Evolutionary conservation across 352 stramenopile species (phyloP).

Genomic region (Sclerospora graminicola): DNA sequence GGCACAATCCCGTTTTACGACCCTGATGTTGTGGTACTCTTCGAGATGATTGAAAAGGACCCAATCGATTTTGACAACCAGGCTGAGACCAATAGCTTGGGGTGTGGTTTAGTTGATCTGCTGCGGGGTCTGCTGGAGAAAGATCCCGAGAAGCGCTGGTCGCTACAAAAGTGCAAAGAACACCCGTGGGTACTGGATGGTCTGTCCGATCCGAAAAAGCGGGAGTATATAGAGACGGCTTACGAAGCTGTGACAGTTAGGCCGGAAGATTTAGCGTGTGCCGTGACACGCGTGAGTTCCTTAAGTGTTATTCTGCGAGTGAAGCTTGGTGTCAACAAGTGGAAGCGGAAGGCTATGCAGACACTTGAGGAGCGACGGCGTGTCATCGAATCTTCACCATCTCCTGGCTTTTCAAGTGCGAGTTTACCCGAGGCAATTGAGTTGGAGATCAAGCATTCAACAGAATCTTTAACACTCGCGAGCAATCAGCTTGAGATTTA

Average conservation of each 20-base stretch:
- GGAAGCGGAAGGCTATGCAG: conserved; percentile 57
- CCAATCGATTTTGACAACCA: conserved; percentile 28
- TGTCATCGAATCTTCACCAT: conserved; percentile 11
- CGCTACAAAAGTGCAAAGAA: conserved; percentile 56
- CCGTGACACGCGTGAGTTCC: conserved; percentile 66
- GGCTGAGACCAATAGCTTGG: conserved; percentile 23
- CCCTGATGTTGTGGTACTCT: conserved; percentile 66
- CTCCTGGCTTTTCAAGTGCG: conserved; percentile 11
- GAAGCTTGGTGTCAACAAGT: conserved; percentile 70
- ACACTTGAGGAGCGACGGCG: conserved; percentile 41
- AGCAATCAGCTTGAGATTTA: too few species aligned
- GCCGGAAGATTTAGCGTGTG: conserved; percentile 47
- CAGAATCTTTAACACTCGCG: too few species aligned
- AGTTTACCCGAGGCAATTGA: conserved; percentile 19
- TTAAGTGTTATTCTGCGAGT: conserved; percentile 67
- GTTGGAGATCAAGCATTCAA: conserved; percentile 12
- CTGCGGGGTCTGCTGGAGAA: conserved; percentile 65
- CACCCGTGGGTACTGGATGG: conserved; percentile 57
- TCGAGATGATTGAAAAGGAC: conserved; percentile 71
- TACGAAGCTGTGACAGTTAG: conserved; percentile 48
- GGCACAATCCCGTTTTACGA: conserved; percentile 80
- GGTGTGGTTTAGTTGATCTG: conserved; percentile 29
- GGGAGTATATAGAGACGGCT: conserved; percentile 37
- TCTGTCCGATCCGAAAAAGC: conserved; percentile 24
- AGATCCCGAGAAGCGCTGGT: conserved; percentile 59